These are phyloP conservation scores for Eimeria mitis DNA, from an alignment of 169 alveolate species.

Conservation along the genomic window DNA sequence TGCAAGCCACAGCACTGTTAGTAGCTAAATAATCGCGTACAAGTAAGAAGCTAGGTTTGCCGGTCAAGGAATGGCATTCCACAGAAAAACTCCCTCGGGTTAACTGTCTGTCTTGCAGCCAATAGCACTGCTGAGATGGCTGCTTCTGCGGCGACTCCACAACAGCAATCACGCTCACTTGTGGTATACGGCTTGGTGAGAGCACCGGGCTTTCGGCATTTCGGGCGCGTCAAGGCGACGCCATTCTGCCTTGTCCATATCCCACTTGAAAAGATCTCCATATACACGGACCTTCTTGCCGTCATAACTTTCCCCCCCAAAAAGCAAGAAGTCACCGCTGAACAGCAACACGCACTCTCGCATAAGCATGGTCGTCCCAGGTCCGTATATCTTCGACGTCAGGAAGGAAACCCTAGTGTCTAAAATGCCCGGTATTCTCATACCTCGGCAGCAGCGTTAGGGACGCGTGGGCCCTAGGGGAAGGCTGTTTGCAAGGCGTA, in stretches of 20 bases:
- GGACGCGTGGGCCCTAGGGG: slow-evolving; percentile 89
- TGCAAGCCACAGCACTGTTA: background rate
- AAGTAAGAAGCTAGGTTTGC: background rate
- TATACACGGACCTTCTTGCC: slow-evolving; percentile 89
- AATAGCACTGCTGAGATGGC: background rate
- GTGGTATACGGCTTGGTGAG: slow-evolving; percentile 93
- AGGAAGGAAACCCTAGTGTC: background rate
- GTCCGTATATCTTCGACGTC: background rate
- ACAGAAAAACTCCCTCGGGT: background rate
- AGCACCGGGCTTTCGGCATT: slow-evolving; percentile 94
- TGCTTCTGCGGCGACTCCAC: background rate
- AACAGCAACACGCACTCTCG: background rate
- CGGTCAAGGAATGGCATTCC: background rate
- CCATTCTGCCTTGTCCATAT: slow-evolving; percentile 92
- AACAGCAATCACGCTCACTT: slow-evolving; percentile 76
- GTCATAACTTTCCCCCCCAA: slow-evolving; percentile 95
- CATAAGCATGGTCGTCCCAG: no score
- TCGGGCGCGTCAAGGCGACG: slow-evolving; percentile 85
- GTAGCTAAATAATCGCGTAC: background rate
- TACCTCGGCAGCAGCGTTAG: slow-evolving; percentile 87
- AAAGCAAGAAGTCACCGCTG: slow-evolving; percentile 89
- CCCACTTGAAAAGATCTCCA: slow-evolving; percentile 92
- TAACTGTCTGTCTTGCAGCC: background rate
- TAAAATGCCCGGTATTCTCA: background rate
- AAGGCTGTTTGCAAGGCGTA: slow-evolving; percentile 84